These are phyloP conservation scores for Microdochium bolleyi DNA, from an alignment of 2,329 filamentous ascomycete genomes.

Conservation along the genomic window DNA sequence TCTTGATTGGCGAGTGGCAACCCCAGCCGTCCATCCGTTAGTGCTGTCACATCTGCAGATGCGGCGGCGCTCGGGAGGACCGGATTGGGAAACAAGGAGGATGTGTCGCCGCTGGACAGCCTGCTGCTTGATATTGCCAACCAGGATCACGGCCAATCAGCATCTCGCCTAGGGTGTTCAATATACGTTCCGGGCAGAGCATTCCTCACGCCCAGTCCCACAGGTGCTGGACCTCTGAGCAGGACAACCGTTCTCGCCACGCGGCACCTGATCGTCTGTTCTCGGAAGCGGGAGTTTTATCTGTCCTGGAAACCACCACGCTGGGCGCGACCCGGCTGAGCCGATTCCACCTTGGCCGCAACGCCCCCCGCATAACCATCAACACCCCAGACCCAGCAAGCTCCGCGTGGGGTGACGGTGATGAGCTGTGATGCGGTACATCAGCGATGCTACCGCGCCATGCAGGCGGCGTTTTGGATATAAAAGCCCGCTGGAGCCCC, in stretches of 20 bases:
- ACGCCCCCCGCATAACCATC: no score
- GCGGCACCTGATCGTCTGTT: no score
- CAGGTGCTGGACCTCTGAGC: no score
- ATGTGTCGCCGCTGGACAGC: background rate
- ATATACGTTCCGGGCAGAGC: background rate
- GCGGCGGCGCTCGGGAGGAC: background rate
- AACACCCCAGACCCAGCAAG: no score
- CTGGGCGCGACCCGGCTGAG: no score
- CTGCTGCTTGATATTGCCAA: background rate
- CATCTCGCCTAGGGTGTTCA: background rate
- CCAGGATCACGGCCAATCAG: background rate
- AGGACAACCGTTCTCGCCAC: no score
- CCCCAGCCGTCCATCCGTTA: background rate
- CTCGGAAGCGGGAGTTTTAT: no score
- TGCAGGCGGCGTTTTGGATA: background rate
- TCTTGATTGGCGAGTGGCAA: background rate
- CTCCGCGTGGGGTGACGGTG: no score
- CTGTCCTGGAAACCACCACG: no score
- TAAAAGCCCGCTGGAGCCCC: background rate
- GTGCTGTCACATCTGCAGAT: background rate
- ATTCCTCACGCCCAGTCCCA: background rate
- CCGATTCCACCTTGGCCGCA: no score
- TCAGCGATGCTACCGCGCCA: background rate
- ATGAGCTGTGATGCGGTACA: background rate
- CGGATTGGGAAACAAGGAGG: background rate